A percentile compares a stretch with the other conserved stretches of the same genome.
phyloP scores from a whole-genome alignment of 2,329 filamentous ascomycete genomes.

The Ceratocystis diversiconidia region DNA sequence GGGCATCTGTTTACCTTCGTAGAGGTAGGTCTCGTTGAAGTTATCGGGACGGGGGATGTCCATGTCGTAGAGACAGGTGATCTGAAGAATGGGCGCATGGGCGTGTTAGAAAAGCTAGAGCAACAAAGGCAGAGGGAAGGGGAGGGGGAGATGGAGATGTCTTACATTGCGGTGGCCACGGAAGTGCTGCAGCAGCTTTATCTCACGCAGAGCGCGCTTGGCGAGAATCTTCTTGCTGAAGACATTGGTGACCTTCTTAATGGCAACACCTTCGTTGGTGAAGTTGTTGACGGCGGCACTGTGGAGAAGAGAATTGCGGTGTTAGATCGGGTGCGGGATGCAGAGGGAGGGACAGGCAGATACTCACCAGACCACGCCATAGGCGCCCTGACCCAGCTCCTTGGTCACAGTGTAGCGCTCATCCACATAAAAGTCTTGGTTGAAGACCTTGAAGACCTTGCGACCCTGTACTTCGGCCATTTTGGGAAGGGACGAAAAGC shows the following conservation, averaged over 20 bases:
- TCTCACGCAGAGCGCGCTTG: conserved; percentile 93
- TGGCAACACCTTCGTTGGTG: conserved; percentile 84
- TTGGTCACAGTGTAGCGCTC: conserved; percentile 98
- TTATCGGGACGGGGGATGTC: conserved; percentile 93
- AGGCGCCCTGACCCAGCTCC: conserved; percentile 94
- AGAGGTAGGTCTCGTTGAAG: conserved; percentile 98
- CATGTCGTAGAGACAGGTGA: conserved; percentile 98
- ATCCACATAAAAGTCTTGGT: conserved; percentile 97
- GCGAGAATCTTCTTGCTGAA: conserved; percentile 99
- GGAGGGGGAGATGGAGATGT: not conserved
- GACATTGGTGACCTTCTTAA: conserved; percentile 99
- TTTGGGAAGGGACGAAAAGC: conserved; percentile 18
- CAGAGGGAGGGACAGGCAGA: conserved; percentile 8
- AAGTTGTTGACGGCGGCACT: conserved; percentile 87
- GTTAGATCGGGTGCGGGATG: not conserved
- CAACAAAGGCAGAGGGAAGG: not conserved
- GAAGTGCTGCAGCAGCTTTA: conserved; percentile 97
- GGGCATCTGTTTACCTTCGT: conserved; percentile 58
- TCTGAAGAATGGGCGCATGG: conserved; percentile 38
- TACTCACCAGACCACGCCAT: conserved; percentile 89
- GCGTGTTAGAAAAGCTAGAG: not conserved
- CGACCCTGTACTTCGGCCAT: conserved; percentile 39
- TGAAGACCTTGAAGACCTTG: conserved; percentile 98
- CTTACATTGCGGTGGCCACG: conserved; percentile 73
- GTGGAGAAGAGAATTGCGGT: conserved; percentile 18